Conservation (phyloP, 2,329 filamentous ascomycete species). For the Thelonectria blattea region DNA sequence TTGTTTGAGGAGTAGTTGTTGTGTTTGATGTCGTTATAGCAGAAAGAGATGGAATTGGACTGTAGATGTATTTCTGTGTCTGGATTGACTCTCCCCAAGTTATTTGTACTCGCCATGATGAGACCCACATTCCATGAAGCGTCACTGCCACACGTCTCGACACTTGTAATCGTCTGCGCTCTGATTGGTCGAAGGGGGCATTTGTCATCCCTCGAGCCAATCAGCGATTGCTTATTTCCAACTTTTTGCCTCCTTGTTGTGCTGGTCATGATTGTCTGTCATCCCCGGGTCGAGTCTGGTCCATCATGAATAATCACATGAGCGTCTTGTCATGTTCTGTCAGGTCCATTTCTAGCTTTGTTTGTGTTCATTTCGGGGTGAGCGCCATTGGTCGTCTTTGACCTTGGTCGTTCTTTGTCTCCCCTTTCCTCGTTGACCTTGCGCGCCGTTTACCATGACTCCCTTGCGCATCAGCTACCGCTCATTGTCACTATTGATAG, state of each 20-base stretch:
- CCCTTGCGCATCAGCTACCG: background rate
- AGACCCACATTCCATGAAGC: slow-evolving; percentile 25
- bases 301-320: slow-evolving; percentile 19
- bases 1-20: slow-evolving; percentile 30
- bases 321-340: slow-evolving; percentile 14
- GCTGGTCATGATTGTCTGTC: background rate
- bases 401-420: no score
- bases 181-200: background rate
- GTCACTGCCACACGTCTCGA: slow-evolving; percentile 5
- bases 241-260: background rate
- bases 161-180: slow-evolving; percentile 21
- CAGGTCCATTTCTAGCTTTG: background rate
- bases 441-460: no score
- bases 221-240: slow-evolving; percentile 37
- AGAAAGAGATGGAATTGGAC: background rate
- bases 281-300: slow-evolving; percentile 1
- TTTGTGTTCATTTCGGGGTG: background rate
- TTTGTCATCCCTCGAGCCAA: slow-evolving; percentile 3
- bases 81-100: slow-evolving; percentile 2
- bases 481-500: no score
- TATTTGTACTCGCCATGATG: slow-evolving; percentile 35
- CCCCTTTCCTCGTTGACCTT: no score
- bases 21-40: background rate
- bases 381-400: background rate
- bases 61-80: background rate